phyloP scores from a whole-genome alignment of 176 grass and related monocot species.

The Poa pratensis region DNA sequence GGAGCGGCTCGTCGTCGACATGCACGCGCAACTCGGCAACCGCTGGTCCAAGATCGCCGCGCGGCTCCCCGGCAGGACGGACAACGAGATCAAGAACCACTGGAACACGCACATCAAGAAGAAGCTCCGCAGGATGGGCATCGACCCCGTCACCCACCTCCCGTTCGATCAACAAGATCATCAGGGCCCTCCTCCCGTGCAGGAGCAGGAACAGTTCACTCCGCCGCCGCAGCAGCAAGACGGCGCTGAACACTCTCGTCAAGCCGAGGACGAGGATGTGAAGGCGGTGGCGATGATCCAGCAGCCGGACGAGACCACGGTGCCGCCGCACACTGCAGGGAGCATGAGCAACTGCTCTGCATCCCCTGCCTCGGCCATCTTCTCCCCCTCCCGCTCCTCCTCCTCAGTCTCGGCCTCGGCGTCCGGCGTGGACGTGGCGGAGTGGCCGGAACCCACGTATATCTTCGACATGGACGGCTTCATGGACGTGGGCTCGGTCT shows the following conservation, averaged over 20 bases:
- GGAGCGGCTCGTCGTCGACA: slow-evolving; percentile 78
- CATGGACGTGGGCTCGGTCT: slow-evolving; percentile 44
- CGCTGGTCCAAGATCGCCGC: slow-evolving; percentile 98
- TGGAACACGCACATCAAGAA: slow-evolving; percentile 99
- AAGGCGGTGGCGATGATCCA: not conserved
- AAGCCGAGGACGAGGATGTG: not conserved
- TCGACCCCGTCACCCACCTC: slow-evolving; percentile 78
- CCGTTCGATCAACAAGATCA: not conserved
- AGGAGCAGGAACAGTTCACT: too few relatives aligned
- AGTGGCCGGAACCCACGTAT: slow-evolving; percentile 74
- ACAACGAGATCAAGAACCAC: slow-evolving; percentile 99
- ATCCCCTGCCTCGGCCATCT: slow-evolving; percentile 52
- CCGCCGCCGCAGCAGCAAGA: too few relatives aligned
- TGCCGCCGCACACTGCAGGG: not conserved
- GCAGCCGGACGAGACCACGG: not conserved
- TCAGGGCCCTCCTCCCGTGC: too few relatives aligned
- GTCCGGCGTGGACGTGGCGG: slow-evolving; percentile 46
- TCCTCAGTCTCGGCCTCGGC: slow-evolving; percentile 1
- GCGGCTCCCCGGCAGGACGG: slow-evolving; percentile 77
- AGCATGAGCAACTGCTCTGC: slow-evolving; percentile 33
- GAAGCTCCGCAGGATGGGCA: slow-evolving; percentile 83
- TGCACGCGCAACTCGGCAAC: slow-evolving; percentile 90
- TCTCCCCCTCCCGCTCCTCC: slow-evolving; percentile 52
- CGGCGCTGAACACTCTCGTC: not conserved
- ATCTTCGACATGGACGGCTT: slow-evolving; percentile 65